A percentile compares a stretch with the other conserved stretches of the same genome.
These are phyloP conservation scores for Climacium dendroides DNA, from an alignment of 225 moss, liverwort and hornwort species.

Conservation along the genomic window DNA sequence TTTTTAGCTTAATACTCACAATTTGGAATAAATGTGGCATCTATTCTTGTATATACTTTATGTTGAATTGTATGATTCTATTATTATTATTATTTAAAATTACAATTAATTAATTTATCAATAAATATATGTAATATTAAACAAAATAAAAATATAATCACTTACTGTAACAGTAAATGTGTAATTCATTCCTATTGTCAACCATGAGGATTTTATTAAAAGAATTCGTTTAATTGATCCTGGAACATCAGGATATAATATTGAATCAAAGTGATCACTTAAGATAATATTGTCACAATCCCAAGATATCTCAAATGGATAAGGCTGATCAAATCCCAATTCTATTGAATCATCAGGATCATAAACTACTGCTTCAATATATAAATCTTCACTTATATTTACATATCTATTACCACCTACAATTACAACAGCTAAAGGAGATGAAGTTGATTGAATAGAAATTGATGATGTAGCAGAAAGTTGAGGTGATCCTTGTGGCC, in stretches of 20 bases:
- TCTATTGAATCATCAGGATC: constrained; percentile 38
- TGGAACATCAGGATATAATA: constrained; percentile 1
- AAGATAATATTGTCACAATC: constrained; percentile 5
- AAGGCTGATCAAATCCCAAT: constrained; percentile 1
- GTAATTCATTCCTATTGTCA: constrained; percentile 9
- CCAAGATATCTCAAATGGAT: constrained; percentile 32
- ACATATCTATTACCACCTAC: constrained; percentile 27
- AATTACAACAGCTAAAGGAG: constrained; percentile 13
- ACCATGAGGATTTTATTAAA: constrained; percentile 17
- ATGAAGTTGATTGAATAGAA: constrained; percentile 16
- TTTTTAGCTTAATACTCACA: not conserved
- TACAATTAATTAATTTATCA: not conserved
- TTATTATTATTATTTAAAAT: not conserved
- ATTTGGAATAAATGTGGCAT: not conserved
- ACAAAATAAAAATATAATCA: not conserved
- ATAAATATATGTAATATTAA: not conserved
- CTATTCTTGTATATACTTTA: not conserved
- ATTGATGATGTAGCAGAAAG: constrained; percentile 13
- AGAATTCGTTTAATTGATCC: constrained; percentile 8
- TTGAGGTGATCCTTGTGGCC: constrained; percentile 23
- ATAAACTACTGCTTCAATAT: constrained; percentile 22
- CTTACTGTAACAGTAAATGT: constrained; percentile 19
- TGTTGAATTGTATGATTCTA: not conserved
- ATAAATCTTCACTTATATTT: constrained; percentile 25
- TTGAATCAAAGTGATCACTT: constrained; percentile 13